Evolutionary conservation across 2,329 filamentous ascomycete species (phyloP), one percentile per base, ranked within the genome.

Genomic region (Pseudocercospora fuligena): DNA sequence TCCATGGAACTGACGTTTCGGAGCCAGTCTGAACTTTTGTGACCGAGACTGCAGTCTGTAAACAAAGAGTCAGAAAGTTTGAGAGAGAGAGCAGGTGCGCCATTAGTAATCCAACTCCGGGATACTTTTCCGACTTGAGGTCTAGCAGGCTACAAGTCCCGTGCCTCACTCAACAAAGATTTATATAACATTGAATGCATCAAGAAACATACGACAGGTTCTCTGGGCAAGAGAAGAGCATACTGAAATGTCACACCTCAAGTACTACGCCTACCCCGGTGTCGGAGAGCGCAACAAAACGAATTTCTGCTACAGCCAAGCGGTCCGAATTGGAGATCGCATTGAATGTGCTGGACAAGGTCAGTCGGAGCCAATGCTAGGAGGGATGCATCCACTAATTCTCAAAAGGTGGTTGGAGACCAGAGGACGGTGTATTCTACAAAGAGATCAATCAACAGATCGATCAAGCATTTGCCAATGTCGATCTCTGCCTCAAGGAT

Each of bases 381-480:
- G 31, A n/a, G 25, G 5, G 40, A 51, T 53, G 29, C 49, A 14
- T 23, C 46, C 7, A 12, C 57, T 58, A 47, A 40, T 29, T 4
- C 2, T 27, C 33, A 4, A n/a, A 60, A 80, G 78, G 77, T 51
- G 78, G 78, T 47, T 80, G 77, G 78, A 64, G 78, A 43, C 76
- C 73, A 3, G 25, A 72, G 19, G 74, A 70, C 2, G 63, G 67
- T 14, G 61, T 61, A 2, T 68, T 74, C 46, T 54, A 66, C 46
- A 51, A 57, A 8, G 73, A 76, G 9, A 68, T 77, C 64, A 70
- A 75, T 47, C 72, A 63, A 0, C 69, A 80, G 57, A 78, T 79
- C 66, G 74, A 77, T 31, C 77, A 78, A 61, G 85, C 86, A 0
- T 89, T 89, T 70, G 75, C 73, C 3, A 90, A 89, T 64, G 83